Base-by-base conservation (phyloP, 306 rosid species). In the Cucurbita pepo region DNA sequence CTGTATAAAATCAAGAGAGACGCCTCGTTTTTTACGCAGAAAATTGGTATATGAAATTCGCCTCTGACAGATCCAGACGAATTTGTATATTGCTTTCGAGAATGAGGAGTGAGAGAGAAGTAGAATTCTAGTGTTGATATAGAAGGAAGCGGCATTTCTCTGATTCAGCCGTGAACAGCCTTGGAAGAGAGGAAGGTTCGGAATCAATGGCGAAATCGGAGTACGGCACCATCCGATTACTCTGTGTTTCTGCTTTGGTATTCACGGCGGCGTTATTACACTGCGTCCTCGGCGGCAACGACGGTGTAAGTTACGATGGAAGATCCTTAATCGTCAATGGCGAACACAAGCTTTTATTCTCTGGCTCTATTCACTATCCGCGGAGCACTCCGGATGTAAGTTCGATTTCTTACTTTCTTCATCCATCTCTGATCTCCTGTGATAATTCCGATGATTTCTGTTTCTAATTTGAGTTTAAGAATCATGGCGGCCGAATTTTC, bases 291-390 rank as follows among this genome's bases (percentile, higher is more conserved):
- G 71, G 71, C 36, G 70, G 77, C 8, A 19, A 43, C 37, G 69
- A 25, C 54, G 60, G 47, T 21, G 92, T 88, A 0, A 85, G 83
- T 12, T 90, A 88, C 37, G 92, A 92, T 47, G 88, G 95, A 75
- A 86, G 97, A 63, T 90, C 97, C 72, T 91, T 92, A n/a, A 81
- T 90, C 72, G 79, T 92, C 36, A 67, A 78, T 50, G 97, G 92
- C 36, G 76, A 83, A 4, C 80, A 95, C 59, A 80, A 77, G 19
- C 52, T 92, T 50, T 88, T 92, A 11, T 88, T 92, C 77, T 90
- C 97, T 0, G 96, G 95, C 76, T 92, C 92, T 1, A 88, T 92
- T 77, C 97, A 92, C 52, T 92, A 92, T 79, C 92, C 95, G 71
- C 95, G 97, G 50, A 90, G 95, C 78, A 88, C 96, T 61, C 95